Percentiles rank a stretch among this genome's conserved stretches.
phyloP scores from a whole-genome alignment of 164 flowering plant species.

The Magnolia sinica region DNA sequence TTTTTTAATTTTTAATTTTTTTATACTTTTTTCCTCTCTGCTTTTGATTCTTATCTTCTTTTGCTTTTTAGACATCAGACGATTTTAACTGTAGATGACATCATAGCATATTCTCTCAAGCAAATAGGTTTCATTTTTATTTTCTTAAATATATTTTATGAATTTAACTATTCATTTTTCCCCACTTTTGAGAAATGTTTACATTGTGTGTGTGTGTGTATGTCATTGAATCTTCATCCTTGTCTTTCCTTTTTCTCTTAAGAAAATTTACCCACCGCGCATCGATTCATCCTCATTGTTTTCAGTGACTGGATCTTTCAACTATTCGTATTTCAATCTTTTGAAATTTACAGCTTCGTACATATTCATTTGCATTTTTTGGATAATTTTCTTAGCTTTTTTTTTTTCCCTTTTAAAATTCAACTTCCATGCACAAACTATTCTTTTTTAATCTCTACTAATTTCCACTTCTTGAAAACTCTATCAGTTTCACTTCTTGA shows the following conservation, averaged over 20 bases:
- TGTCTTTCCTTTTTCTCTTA: neutral
- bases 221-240: neutral
- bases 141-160: no score
- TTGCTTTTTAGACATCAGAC: neutral
- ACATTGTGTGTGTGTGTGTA: no score
- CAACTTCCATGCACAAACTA: neutral
- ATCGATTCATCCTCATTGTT: neutral
- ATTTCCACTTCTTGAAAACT: neutral
- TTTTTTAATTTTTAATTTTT: no score
- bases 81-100: neutral
- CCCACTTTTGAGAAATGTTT: no score
- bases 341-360: neutral
- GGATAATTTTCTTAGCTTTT: no score
- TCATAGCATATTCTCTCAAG: neutral
- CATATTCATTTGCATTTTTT: neutral
- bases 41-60: neutral
- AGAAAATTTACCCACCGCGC: neutral
- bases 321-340: neutral
- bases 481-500: neutral
- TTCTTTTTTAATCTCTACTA: neutral
- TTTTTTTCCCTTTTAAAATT: no score
- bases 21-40: neutral
- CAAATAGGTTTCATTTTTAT: neutral
- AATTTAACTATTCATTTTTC: no score
- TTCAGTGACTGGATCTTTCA: neutral